Conservation (phyloP, 1,284 basidiomycete species). For the Marasmius oreades region DNA sequence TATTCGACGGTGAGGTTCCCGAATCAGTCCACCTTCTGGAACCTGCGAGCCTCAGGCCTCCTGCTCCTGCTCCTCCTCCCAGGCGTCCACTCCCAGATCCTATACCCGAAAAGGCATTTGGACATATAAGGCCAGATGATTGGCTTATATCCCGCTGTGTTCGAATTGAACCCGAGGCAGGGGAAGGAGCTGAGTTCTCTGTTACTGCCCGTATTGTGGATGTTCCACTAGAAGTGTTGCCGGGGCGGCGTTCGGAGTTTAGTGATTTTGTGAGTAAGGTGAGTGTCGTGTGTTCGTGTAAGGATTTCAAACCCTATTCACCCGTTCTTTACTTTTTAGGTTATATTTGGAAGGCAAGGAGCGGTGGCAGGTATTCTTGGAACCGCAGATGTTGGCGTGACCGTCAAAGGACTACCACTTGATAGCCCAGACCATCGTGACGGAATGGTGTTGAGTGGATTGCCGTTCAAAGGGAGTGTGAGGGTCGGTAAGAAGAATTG, state of each 20-base stretch:
- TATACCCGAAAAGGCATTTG: slow-evolving; percentile 67
- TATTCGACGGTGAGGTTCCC: slow-evolving; percentile 69
- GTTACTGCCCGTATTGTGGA: slow-evolving; percentile 64
- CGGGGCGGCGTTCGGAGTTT: slow-evolving; percentile 69
- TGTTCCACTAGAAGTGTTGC: slow-evolving; percentile 70
- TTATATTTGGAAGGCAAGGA: slow-evolving; percentile 61
- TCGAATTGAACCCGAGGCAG: slow-evolving; percentile 35
- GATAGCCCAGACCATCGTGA: slow-evolving; percentile 30
- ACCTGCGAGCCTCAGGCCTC: slow-evolving; percentile 1
- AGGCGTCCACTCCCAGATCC: slow-evolving; percentile 50
- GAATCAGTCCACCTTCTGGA: slow-evolving; percentile 21
- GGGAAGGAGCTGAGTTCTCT: slow-evolving; percentile 49
- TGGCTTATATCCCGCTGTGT: slow-evolving; percentile 60
- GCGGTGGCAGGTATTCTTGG: slow-evolving; percentile 70
- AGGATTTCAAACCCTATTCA: slow-evolving; percentile 1
- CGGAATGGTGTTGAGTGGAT: slow-evolving; percentile 54
- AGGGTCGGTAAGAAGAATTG: slow-evolving; percentile 54
- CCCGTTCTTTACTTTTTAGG: slow-evolving; percentile 36
- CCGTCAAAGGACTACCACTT: slow-evolving; percentile 60
- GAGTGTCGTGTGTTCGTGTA: slow-evolving; percentile 13
- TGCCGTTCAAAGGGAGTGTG: slow-evolving; percentile 68
- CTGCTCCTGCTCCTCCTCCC: slow-evolving; percentile 38
- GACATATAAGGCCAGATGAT: slow-evolving; percentile 61
- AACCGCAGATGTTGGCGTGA: slow-evolving; percentile 55
- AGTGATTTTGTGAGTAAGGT: slow-evolving; percentile 74